Evolutionary conservation across 1,284 basidiomycete genomes (phyloP), one percentile per base, ranked within the genome.

Genomic region (Rhodotorula sp.): DNA sequence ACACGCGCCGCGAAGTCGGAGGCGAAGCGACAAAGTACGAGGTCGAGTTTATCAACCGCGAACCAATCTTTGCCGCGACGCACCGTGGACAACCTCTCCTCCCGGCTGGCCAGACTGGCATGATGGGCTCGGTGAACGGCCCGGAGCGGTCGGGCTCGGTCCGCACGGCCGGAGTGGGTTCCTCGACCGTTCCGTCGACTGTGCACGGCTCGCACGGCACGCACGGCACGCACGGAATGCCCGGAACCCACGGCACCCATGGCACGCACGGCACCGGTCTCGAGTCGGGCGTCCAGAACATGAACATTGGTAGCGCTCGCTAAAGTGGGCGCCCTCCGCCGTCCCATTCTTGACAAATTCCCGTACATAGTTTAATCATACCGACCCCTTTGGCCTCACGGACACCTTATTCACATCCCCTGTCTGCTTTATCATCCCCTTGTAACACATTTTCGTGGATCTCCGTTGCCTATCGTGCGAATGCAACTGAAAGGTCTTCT

Each of bases 1-100:
- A 68, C 54, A 31, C 55, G 43, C 43, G 62, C 26, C 18, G 23
- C 54, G 62, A 63, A 19, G n/a, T 63, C 21, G 62, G 62, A 10
- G 62, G 62, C 21, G 56, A 59, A 21, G 31, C 63, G 31, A 50
- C 60, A 23, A 38, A 47, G 23, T 62, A 66, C 56, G 70, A 71
- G 62, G 61, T 71, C 21, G 60, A 71, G 50, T 71, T 48, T 16
- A 63, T 71, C 21, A 71, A 71, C 62, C 62, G 70, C 10, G 66
- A 67, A n/a, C 70, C 70, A 19, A 60, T 68, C 38, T 61, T 47
- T 12, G 38, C 48, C 3, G 31, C 16, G 31, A 26, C 12, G 12
- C 59, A 60, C 28, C 45, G 43, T 18, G 43, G 34, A 34, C 34
- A n/a, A 15, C 12, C 38, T 1, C 5, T 38, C 26, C 18, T 54